Percentiles rank a stretch among this genome's conserved stretches.
These are phyloP conservation scores for Acer negundo DNA, from an alignment of 345 rosid species.

Conservation along the genomic window DNA sequence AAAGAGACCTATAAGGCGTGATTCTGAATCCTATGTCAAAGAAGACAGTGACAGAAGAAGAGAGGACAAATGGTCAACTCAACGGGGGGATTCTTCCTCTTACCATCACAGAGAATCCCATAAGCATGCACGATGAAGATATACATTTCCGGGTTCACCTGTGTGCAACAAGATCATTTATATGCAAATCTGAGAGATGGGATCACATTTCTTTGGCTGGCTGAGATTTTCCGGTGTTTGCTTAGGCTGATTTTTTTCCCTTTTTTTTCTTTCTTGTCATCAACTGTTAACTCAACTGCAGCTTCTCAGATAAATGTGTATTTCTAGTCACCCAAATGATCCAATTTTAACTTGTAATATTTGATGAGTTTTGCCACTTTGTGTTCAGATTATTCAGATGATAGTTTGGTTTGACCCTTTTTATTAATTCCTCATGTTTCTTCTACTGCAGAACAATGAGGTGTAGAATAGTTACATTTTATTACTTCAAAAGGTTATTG, in stretches of 20 bases:
- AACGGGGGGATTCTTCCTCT: conserved; percentile 34
- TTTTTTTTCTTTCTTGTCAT: neutral
- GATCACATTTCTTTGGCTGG: neutral
- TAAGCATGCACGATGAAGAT: neutral
- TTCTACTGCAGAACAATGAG: neutral
- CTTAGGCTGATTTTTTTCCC: neutral
- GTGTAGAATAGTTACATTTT: neutral
- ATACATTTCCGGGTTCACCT: neutral
- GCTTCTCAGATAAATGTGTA: neutral
- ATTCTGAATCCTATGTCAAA: conserved; percentile 36
- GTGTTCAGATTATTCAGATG: neutral
- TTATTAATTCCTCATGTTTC: neutral
- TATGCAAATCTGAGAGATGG: neutral
- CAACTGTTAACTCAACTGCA: neutral
- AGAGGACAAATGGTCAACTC: conserved; percentile 15
- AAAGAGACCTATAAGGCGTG: conserved; percentile 39
- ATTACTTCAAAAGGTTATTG: neutral
- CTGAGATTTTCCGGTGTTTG: neutral
- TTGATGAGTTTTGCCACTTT: neutral
- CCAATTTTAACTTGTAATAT: neutral
- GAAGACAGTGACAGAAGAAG: conserved; percentile 27
- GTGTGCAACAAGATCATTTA: neutral
- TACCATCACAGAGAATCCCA: conserved; percentile 7
- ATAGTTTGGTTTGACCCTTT: neutral
- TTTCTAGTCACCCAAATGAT: neutral